Conservation (phyloP, 257 asterid species). For the Solanum tacnaense region DNA sequence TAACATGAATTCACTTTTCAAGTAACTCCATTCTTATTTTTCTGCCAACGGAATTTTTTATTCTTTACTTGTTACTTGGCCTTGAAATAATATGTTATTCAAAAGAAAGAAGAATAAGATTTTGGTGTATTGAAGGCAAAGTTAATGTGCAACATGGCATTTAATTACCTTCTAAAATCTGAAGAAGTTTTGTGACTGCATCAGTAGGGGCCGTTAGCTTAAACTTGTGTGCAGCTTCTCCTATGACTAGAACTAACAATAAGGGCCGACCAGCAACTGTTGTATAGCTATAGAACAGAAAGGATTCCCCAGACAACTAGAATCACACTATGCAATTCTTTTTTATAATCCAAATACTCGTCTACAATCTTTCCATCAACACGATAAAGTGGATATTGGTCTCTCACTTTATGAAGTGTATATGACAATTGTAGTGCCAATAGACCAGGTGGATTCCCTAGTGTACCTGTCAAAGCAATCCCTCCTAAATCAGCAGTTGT, state of each 20-base stretch:
- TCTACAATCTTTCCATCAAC: no score
- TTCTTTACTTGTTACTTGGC: neutral
- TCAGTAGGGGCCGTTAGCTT: neutral
- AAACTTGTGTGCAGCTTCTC: neutral
- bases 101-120: neutral
- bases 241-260: neutral
- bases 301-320: neutral
- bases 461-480: no score
- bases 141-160: neutral
- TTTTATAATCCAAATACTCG: no score
- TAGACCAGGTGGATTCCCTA: no score
- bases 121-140: neutral
- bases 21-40: neutral
- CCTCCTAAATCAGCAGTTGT: no score
- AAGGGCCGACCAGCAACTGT: no score
- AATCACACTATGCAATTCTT: neutral
- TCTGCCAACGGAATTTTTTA: neutral
- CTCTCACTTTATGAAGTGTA: no score
- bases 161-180: neutral
- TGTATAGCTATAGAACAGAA: no score
- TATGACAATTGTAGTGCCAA: no score
- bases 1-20: no score
- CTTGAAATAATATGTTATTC: neutral
- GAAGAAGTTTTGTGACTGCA: neutral
- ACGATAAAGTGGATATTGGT: no score